Conservation (phyloP, 139 green algal genomes). For the Diplosphaera chodatii region DNA sequence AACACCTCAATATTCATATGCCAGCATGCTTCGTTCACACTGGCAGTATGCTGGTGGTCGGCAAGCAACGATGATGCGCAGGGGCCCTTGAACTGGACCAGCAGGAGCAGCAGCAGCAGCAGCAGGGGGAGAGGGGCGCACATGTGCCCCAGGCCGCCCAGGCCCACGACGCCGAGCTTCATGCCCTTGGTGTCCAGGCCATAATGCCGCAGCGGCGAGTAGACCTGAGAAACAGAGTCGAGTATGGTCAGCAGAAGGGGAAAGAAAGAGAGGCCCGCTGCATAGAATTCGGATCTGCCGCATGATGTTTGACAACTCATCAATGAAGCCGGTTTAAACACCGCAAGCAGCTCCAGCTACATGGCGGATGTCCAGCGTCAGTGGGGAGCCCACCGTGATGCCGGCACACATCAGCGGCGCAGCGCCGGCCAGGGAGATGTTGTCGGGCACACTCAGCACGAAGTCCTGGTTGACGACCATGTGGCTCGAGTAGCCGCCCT, state of each 20-base stretch:
- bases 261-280: too few relatives aligned
- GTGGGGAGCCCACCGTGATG: constrained; percentile 42
- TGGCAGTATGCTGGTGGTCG: too few relatives aligned
- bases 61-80: background rate
- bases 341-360: too few relatives aligned
- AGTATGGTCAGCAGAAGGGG: too few relatives aligned
- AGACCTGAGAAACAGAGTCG: constrained; percentile 14
- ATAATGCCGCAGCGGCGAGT: constrained; percentile 59
- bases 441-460: constrained; percentile 49
- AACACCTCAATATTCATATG: too few relatives aligned
- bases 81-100: background rate
- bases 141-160: constrained; percentile 60
- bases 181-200: constrained; percentile 68
- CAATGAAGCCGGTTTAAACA: too few relatives aligned
- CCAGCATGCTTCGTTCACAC: too few relatives aligned
- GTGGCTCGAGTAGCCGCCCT: constrained; percentile 71
- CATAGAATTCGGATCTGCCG: too few relatives aligned
- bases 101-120: background rate
- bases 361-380: too few relatives aligned
- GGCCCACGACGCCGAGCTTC: constrained; percentile 63
- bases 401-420: constrained; percentile 81
- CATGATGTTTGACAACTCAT: too few relatives aligned
- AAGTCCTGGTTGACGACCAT: constrained; percentile 46
- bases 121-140: constrained; percentile 5
- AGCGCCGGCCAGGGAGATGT: constrained; percentile 40